A percentile compares a stretch with the other conserved stretches of the same genome.
phyloP scores from a whole-genome alignment of 2,329 filamentous ascomycete species.

The Thermochaetoides dissita region DNA sequence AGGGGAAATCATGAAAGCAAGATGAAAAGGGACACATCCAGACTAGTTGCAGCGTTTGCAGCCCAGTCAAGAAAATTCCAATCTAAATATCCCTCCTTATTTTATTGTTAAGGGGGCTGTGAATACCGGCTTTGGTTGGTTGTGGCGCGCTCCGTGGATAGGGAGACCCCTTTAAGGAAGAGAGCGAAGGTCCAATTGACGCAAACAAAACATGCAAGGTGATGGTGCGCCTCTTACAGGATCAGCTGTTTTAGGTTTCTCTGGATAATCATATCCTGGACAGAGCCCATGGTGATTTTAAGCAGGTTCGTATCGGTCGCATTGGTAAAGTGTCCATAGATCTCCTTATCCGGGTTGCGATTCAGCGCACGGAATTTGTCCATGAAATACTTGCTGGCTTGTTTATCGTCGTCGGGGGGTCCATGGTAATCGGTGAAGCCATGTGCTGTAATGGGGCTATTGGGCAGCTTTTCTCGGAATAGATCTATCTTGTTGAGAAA shows the following conservation, averaged over 20 bases:
- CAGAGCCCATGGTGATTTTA: conserved; percentile 74
- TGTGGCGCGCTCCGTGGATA: no score
- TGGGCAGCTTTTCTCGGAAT: conserved; percentile 61
- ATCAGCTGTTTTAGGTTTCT: conserved; percentile 70
- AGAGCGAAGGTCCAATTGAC: neutral
- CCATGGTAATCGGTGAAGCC: conserved; percentile 69
- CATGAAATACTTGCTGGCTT: conserved; percentile 67
- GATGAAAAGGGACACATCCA: no score
- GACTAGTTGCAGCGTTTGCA: no score
- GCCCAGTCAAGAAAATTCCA: no score
- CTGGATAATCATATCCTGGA: conserved; percentile 80
- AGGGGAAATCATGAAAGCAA: neutral
- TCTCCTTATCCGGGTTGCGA: conserved; percentile 49
- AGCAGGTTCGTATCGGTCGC: conserved; percentile 58
- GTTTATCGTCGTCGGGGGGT: conserved; percentile 55
- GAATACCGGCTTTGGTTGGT: no score
- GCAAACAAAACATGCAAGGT: neutral
- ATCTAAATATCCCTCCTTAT: no score
- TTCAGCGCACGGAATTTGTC: conserved; percentile 69
- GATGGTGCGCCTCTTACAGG: conserved; percentile 31
- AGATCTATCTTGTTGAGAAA: conserved; percentile 84
- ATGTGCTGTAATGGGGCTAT: conserved; percentile 58
- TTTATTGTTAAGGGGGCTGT: no score
- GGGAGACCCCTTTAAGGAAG: neutral
- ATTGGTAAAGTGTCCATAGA: conserved; percentile 49